These are phyloP conservation scores for Puccinia sorghi DNA, from an alignment of 1,284 basidiomycete genomes.

Conservation along the genomic window DNA sequence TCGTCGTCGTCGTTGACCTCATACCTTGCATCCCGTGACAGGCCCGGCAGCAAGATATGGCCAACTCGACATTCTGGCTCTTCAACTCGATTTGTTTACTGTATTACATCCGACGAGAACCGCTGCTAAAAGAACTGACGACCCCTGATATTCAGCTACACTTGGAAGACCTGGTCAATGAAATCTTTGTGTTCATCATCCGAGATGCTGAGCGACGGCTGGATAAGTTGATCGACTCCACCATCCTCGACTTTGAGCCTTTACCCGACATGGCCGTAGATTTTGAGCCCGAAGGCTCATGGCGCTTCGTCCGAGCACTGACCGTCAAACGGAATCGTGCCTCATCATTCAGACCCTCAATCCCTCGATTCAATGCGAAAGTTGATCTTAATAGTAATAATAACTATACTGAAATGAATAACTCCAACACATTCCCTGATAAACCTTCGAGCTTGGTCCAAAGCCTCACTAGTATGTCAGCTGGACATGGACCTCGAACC, in stretches of 20 bases:
- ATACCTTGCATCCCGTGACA: slow-evolving; percentile 57
- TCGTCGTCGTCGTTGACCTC: slow-evolving; percentile 10
- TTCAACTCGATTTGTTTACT: slow-evolving; percentile 87
- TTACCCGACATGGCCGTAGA: slow-evolving; percentile 76
- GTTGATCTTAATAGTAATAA: background rate
- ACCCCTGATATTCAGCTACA: slow-evolving; percentile 50
- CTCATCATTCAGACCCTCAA: slow-evolving; percentile 56
- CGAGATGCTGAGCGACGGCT: slow-evolving; percentile 85
- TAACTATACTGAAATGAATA: too few relatives aligned
- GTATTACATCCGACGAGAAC: slow-evolving; percentile 81
- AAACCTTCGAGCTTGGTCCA: slow-evolving; percentile 7
- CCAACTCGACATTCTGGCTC: slow-evolving; percentile 87
- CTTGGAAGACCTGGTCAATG: slow-evolving; percentile 84
- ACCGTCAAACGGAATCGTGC: slow-evolving; percentile 63
- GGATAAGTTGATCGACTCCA: slow-evolving; percentile 78
- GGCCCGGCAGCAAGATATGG: slow-evolving; percentile 79
- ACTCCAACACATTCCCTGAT: background rate
- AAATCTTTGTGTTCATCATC: slow-evolving; percentile 94
- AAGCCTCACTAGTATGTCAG: background rate
- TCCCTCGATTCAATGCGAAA: slow-evolving; percentile 48
- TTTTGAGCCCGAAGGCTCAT: slow-evolving; percentile 88
- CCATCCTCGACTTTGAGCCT: slow-evolving; percentile 80
- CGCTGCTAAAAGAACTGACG: slow-evolving; percentile 51
- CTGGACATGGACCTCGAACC: slow-evolving; percentile 26
- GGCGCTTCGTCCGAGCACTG: slow-evolving; percentile 73